These are phyloP conservation scores for Bidens hawaiensis DNA, from an alignment of 140 eudicot species.

Conservation along the genomic window DNA sequence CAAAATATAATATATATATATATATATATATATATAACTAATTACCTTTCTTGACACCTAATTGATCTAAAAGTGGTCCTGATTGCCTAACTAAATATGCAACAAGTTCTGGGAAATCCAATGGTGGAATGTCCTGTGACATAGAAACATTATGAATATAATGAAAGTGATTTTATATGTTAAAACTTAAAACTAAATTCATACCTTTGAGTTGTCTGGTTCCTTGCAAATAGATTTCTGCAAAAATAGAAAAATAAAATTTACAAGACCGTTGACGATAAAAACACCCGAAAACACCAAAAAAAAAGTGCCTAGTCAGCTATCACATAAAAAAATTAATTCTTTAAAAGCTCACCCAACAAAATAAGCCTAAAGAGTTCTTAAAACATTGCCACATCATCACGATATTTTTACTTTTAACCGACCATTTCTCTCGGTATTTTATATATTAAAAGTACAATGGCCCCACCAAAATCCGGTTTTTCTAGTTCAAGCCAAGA, in stretches of 20 bases:
- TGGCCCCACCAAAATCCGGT: no score
- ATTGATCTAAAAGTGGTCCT: conserved; percentile 77
- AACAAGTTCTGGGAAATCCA: conserved; percentile 85
- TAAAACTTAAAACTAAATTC: conserved; percentile 7
- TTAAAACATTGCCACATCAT: no score
- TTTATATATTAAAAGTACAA: no score
- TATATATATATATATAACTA: not conserved
- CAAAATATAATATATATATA: not conserved
- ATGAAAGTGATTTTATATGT: not conserved
- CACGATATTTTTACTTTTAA: no score
- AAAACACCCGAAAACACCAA: no score
- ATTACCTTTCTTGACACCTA: conserved; percentile 76
- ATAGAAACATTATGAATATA: not conserved
- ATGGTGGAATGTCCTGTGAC: conserved; percentile 75
- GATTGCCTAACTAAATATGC: conserved; percentile 87
- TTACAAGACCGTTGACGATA: not conserved
- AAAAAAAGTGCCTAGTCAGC: no score
- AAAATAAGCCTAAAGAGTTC: no score
- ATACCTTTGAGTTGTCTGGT: conserved; percentile 61
- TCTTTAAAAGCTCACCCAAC: no score
- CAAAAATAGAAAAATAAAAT: conserved; percentile 12
- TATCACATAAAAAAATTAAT: no score
- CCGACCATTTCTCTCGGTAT: no score
- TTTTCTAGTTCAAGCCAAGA: no score
- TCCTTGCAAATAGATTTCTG: conserved; percentile 88